A percentile compares a stretch with the other conserved stretches of the same genome.
Evolutionary conservation across 768 basidiomycete species (phyloP).

Genomic region (Boletus edulis): DNA sequence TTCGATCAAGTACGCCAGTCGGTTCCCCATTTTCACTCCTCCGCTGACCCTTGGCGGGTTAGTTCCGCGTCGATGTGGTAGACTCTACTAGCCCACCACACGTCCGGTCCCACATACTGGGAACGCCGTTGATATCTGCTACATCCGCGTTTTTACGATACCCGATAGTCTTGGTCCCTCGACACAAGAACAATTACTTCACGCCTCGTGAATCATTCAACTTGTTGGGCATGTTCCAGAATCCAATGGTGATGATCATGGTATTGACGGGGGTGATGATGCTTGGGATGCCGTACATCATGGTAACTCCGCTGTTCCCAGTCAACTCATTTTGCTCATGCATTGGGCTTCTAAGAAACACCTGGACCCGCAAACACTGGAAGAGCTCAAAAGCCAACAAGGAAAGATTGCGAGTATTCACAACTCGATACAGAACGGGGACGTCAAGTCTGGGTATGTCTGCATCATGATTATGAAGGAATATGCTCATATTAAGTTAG

Average conservation of each 20-base stretch:
- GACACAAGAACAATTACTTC: conserved; percentile 61
- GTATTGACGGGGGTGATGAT: conserved; percentile 62
- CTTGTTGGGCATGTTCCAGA: conserved; percentile 71
- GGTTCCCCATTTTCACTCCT: background rate
- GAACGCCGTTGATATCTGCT: conserved; percentile 64
- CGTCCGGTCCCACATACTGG: conserved; percentile 61
- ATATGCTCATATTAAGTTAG: conserved; percentile 27
- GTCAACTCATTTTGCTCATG: conserved; percentile 6
- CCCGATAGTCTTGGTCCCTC: conserved; percentile 56
- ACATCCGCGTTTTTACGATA: conserved; percentile 55
- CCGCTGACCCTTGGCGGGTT: conserved; percentile 1
- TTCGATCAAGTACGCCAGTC: conserved; percentile 62
- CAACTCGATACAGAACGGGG: conserved; percentile 55
- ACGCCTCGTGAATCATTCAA: conserved; percentile 72
- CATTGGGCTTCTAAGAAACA: conserved; percentile 58
- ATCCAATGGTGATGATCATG: conserved; percentile 85
- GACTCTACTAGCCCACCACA: conserved; percentile 44
- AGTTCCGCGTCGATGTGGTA: conserved; percentile 71
- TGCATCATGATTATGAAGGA: conserved; percentile 4
- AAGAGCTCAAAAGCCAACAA: conserved; percentile 63
- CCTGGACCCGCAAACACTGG: conserved; percentile 65
- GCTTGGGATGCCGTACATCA: conserved; percentile 72
- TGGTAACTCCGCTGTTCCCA: conserved; percentile 41
- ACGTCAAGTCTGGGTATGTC: conserved; percentile 55
- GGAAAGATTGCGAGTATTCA: conserved; percentile 55